These are phyloP conservation scores for Triglochin maritima DNA, from an alignment of 106 monocot genomes.

Conservation along the genomic window DNA sequence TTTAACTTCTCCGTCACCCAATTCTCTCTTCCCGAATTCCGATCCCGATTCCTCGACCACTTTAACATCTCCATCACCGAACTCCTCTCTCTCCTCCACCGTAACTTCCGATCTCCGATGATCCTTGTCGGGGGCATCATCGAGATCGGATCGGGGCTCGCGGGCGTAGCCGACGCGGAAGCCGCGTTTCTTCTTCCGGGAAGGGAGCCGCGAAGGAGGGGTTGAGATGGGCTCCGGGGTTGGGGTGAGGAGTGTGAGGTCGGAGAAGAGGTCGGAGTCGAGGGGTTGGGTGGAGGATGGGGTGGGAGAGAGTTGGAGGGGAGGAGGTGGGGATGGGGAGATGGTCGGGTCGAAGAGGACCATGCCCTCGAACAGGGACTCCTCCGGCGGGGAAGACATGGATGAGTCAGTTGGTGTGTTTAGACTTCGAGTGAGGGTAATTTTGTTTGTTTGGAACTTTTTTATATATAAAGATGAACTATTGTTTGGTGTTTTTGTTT, in stretches of 20 bases:
- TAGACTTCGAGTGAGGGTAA: too few relatives aligned
- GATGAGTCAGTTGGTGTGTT: too few relatives aligned
- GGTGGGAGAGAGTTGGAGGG: not conserved
- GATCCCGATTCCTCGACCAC: not conserved
- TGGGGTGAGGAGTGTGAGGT: conserved; percentile 55
- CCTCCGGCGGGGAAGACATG: conserved; percentile 2
- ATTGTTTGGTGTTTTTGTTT: too few relatives aligned
- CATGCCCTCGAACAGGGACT: conserved; percentile 92
- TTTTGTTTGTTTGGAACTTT: too few relatives aligned
- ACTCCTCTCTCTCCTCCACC: conserved; percentile 1
- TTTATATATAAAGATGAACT: too few relatives aligned
- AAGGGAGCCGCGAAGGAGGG: conserved; percentile 29
- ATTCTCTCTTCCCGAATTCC: not conserved
- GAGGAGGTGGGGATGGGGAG: conserved; percentile 13
- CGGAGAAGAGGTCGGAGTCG: conserved; percentile 82
- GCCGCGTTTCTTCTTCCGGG: conserved; percentile 91
- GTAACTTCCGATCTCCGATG: not conserved
- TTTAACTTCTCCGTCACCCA: not conserved
- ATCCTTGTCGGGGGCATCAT: not conserved
- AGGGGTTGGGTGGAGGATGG: conserved; percentile 29
- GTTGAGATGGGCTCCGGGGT: not conserved
- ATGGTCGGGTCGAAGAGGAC: conserved; percentile 53
- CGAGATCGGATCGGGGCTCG: conserved; percentile 10
- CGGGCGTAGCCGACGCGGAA: conserved; percentile 79
- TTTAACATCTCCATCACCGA: not conserved